Evolutionary conservation across 768 basidiomycete genomes (phyloP).

Genomic region (Roridomyces roridus): DNA sequence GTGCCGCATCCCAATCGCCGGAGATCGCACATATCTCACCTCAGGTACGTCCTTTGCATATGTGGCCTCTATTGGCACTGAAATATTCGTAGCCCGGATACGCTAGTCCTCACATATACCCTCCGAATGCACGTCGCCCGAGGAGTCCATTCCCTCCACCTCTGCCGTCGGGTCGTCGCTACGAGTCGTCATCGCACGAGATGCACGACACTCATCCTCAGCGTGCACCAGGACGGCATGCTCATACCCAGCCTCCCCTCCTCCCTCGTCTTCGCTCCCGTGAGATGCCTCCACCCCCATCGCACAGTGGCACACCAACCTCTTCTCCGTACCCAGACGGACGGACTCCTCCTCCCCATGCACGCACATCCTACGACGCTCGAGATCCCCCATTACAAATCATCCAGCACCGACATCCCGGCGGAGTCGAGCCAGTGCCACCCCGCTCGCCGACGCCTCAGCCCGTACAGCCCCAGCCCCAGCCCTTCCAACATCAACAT

Average conservation of each 20-base stretch:
- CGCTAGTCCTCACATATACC: no score
- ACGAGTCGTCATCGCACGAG: no score
- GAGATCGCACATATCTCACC: neutral
- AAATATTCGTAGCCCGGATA: no score
- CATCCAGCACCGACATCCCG: constrained; percentile 15
- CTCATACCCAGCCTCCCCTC: no score
- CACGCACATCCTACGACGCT: constrained; percentile 3
- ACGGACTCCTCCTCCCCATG: neutral
- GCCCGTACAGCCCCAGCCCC: neutral
- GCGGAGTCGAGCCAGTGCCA: neutral
- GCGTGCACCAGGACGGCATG: no score
- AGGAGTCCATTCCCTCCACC: no score
- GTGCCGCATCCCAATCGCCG: neutral
- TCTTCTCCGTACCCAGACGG: neutral
- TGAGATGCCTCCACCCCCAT: no score
- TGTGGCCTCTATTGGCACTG: neutral
- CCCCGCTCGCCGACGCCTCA: neutral
- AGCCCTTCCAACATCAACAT: constrained; percentile 17
- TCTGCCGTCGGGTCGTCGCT: no score
- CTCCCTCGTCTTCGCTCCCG: no score
- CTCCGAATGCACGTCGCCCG: no score
- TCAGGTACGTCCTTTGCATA: neutral
- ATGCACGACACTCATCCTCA: no score
- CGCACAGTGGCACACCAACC: no score
- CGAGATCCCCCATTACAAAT: constrained; percentile 14